phyloP scores from a whole-genome alignment of 139 green algal species.

The Monoraphidium neglectum region DNA sequence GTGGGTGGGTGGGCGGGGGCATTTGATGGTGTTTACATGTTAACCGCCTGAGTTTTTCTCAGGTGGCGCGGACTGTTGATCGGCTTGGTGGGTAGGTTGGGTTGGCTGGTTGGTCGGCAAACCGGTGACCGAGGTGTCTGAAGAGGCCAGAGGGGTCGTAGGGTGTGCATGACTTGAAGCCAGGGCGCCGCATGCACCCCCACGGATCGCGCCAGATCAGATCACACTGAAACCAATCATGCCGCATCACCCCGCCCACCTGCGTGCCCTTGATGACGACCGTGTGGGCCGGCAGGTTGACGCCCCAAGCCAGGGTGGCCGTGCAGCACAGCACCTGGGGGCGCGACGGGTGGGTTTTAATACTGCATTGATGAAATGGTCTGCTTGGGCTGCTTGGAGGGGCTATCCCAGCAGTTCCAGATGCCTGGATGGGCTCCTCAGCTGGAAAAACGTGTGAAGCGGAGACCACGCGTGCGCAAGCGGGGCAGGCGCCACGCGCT shows the following conservation, averaged over 20 bases:
- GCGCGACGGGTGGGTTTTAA: too few relatives aligned
- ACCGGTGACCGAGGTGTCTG: too few relatives aligned
- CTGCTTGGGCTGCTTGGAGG: not conserved
- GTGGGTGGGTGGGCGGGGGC: constrained; percentile 32
- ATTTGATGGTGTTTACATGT: too few relatives aligned
- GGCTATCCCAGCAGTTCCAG: not conserved
- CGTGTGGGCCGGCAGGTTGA: constrained; percentile 97
- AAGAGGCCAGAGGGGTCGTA: too few relatives aligned
- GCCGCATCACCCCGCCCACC: constrained; percentile 31
- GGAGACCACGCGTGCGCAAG: too few relatives aligned
- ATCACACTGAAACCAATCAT: not conserved
- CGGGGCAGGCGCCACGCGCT: too few relatives aligned
- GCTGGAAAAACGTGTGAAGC: too few relatives aligned
- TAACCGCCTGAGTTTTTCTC: too few relatives aligned
- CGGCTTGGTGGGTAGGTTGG: too few relatives aligned
- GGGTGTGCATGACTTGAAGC: not conserved
- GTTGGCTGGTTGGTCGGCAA: too few relatives aligned
- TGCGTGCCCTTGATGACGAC: constrained; percentile 99
- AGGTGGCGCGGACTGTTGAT: too few relatives aligned
- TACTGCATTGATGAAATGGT: not conserved
- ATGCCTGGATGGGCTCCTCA: not conserved
- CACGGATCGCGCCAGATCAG: not conserved
- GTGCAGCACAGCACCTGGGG: constrained; percentile 91
- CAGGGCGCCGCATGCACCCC: not conserved
- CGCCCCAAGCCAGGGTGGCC: constrained; percentile 97